Conservation (phyloP, 75 land plant species). For the Sequoiadendron giganteum region DNA sequence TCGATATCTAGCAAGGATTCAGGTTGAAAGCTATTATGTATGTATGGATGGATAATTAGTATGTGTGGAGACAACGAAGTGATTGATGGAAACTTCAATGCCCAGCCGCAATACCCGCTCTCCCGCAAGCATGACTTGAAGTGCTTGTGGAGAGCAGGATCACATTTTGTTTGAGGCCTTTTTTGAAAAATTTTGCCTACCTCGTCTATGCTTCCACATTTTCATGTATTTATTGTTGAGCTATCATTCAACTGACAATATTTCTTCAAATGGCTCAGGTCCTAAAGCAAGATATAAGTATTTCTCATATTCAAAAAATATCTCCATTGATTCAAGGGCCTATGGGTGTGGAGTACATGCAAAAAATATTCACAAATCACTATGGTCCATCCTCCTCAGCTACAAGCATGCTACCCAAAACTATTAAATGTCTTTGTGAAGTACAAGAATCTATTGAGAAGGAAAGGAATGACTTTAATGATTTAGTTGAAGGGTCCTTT, state of each 20-base stretch:
- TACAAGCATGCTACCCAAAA: constrained; percentile 39
- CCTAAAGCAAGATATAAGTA: constrained; percentile 75
- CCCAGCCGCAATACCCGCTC: too few relatives aligned
- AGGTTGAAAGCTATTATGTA: too few relatives aligned
- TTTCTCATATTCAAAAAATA: constrained; percentile 67
- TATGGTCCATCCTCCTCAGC: constrained; percentile 54
- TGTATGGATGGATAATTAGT: too few relatives aligned
- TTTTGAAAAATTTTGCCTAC: too few relatives aligned
- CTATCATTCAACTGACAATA: neutral
- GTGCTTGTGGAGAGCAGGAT: too few relatives aligned
- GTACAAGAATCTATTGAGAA: constrained; percentile 28
- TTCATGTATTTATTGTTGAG: neutral
- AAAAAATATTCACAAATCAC: constrained; percentile 67
- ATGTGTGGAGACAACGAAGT: too few relatives aligned
- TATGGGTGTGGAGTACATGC: constrained; percentile 78
- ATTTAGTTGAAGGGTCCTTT: neutral
- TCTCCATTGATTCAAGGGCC: constrained; percentile 71
- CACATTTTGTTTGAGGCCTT: too few relatives aligned
- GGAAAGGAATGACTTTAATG: constrained; percentile 59
- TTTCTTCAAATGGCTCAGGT: constrained; percentile 32
- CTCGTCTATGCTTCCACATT: too few relatives aligned
- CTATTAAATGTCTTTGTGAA: constrained; percentile 55
- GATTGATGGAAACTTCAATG: too few relatives aligned
- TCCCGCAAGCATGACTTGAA: too few relatives aligned
- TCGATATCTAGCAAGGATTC: too few relatives aligned